Evolutionary conservation across 805 yeast species (phyloP), one percentile per base, ranked within the genome.

Genomic region (Kodamaea restingae): DNA sequence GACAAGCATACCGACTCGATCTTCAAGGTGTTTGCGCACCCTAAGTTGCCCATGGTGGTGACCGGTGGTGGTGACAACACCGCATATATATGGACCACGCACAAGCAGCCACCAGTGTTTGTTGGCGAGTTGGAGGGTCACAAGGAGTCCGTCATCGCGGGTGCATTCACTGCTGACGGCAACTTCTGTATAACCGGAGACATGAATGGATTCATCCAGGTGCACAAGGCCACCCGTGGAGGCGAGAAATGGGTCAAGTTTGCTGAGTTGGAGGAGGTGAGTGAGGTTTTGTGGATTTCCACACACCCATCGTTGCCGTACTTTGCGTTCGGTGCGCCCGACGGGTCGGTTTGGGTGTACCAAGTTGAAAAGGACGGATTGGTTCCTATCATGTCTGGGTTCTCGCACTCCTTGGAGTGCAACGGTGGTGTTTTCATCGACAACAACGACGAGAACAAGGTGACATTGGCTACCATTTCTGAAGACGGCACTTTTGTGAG

Each of bases 331-430:
- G 97, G 98, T 45, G 91, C 88, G 15, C 68, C 72, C 6, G 96
- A 90, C 60, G 98, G 98, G 2, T 83, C 95, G 0, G 95, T 90
- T 3, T 91, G 96, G 95, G 87, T 83, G 18, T 93, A 88, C 57
- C 86, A 82, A 54, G 73, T 90, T 29, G 80, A 76, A 42, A 70
- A 83, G 36, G 38, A 43, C 11, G 33, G 55, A 32, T 61, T 84
- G 38, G 87, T 79, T 42, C 84, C 81, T 56, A 63, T 85, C 26
- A 81, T 85, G 82, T 71, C 82, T 34, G 93, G 91, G 2, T 84
- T 82, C 55, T 78, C 82, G 14, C 98, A 91, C 63, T 80, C 84
- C 42, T 62, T 75, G 42, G 93, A 90, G 50, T 81, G 91, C 57
- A 84, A 90, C 21, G 78, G 73, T 46, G 97, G 96, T 39, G 72